phyloP scores from a whole-genome alignment of 345 rosid species.

The Aegle marmelos region DNA sequence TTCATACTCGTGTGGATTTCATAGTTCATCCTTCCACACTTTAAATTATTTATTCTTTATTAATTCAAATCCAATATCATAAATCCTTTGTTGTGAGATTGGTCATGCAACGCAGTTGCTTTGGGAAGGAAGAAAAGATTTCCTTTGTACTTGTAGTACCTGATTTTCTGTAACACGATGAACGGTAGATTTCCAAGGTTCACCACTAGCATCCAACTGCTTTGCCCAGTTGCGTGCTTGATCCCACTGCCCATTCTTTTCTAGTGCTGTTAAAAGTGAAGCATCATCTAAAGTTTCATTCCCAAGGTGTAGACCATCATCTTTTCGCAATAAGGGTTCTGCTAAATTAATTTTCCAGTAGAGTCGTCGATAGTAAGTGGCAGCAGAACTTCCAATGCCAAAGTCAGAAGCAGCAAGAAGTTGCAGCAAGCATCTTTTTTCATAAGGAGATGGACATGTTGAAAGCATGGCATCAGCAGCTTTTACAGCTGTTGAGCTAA shows the following conservation, averaged over 20 bases:
- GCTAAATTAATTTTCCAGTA: conserved; percentile 96
- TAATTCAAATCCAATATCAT: background rate
- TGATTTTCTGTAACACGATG: conserved; percentile 96
- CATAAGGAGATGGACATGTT: conserved; percentile 94
- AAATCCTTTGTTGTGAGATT: background rate
- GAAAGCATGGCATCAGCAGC: conserved; percentile 90
- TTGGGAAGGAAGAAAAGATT: background rate
- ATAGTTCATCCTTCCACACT: background rate
- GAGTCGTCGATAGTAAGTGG: conserved; percentile 67
- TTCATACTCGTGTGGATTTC: background rate
- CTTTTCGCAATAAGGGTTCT: conserved; percentile 77
- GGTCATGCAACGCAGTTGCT: background rate
- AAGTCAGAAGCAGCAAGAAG: conserved; percentile 92
- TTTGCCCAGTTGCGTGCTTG: conserved; percentile 98
- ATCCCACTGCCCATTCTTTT: conserved; percentile 88
- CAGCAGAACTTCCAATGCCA: conserved; percentile 89
- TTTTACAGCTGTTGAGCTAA: conserved; percentile 79
- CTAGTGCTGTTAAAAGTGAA: conserved; percentile 79
- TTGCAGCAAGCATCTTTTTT: conserved; percentile 87
- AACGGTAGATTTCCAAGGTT: conserved; percentile 77
- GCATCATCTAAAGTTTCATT: conserved; percentile 85
- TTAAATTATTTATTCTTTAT: background rate
- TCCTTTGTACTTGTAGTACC: conserved; percentile 38
- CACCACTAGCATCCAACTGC: conserved; percentile 88
- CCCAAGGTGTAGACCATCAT: conserved; percentile 68